A percentile compares a stretch with the other conserved stretches of the same genome.
phyloP scores from a whole-genome alignment of 2,329 filamentous ascomycete genomes.

The Pleurostoma richardsiae region DNA sequence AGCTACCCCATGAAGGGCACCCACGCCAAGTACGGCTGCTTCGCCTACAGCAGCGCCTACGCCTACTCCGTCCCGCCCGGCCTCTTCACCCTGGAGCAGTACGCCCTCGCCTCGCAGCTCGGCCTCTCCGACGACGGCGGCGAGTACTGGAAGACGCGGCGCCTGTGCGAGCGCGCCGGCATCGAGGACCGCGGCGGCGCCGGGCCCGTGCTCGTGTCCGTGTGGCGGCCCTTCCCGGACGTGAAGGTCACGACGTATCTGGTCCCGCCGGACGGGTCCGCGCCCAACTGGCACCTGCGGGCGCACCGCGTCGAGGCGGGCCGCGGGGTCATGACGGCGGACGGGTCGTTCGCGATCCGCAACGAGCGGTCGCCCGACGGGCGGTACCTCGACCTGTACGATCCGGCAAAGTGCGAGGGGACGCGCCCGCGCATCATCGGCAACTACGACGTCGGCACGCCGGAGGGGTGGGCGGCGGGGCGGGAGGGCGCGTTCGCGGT shows the following conservation, averaged over 20 bases:
- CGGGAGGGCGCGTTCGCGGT: slow-evolving; percentile 49
- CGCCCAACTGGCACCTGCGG: slow-evolving; percentile 67
- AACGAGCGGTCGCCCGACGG: slow-evolving; percentile 44
- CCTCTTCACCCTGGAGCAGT: slow-evolving; percentile 70
- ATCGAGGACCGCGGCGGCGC: slow-evolving; percentile 49
- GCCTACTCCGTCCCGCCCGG: slow-evolving; percentile 75
- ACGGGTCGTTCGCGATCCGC: slow-evolving; percentile 69
- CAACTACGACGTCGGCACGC: slow-evolving; percentile 53
- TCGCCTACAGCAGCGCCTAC: slow-evolving; percentile 73
- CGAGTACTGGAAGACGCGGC: slow-evolving; percentile 74
- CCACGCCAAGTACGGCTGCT: slow-evolving; percentile 76
- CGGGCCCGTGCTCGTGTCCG: slow-evolving; percentile 58
- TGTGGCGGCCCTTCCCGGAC: slow-evolving; percentile 67
- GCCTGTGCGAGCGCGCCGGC: slow-evolving; percentile 58
- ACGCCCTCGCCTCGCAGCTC: slow-evolving; percentile 69
- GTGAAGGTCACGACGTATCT: slow-evolving; percentile 62
- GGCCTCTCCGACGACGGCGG: slow-evolving; percentile 73
- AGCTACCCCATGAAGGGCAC: slow-evolving; percentile 78
- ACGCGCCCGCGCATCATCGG: slow-evolving; percentile 52
- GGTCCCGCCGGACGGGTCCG: slow-evolving; percentile 51
- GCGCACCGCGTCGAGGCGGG: slow-evolving; percentile 56
- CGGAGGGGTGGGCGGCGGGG: slow-evolving; percentile 48
- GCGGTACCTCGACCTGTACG: slow-evolving; percentile 45
- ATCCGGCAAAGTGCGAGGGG: slow-evolving; percentile 38
- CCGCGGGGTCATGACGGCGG: slow-evolving; percentile 63